A percentile compares a stretch with the other conserved stretches of the same genome.
These are phyloP conservation scores for Lichtheimia ornata DNA, from an alignment of 371 early-diverging fungal species.

Conservation along the genomic window DNA sequence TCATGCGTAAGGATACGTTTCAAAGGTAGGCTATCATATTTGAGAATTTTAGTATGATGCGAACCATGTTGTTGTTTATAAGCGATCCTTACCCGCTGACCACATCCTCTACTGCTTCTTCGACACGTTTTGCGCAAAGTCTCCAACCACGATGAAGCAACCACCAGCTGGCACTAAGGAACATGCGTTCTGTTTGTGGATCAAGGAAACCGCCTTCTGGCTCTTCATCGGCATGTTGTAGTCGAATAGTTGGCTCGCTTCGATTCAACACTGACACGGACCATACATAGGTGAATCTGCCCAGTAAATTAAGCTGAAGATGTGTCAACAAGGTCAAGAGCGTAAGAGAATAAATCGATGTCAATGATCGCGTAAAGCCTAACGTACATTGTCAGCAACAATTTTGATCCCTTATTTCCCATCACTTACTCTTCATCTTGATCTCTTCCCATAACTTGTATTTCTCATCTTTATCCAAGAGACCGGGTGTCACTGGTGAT, in stretches of 20 bases:
- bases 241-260: conserved; percentile 51
- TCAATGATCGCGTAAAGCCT: conserved; percentile 82
- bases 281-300: conserved; percentile 89
- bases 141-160: conserved; percentile 90
- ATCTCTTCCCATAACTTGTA: conserved; percentile 87
- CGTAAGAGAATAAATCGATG: conserved; percentile 80
- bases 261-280: conserved; percentile 69
- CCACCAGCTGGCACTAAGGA: conserved; percentile 90
- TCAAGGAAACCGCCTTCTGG: conserved; percentile 43
- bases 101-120: conserved; percentile 64
- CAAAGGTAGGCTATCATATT: conserved; percentile 26
- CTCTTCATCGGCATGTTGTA: conserved; percentile 45
- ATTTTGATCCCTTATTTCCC: background rate
- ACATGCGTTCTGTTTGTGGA: conserved; percentile 75
- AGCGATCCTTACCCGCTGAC: conserved; percentile 60
- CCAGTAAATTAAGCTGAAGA: conserved; percentile 88
- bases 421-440: conserved; percentile 71
- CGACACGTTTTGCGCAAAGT: conserved; percentile 63
- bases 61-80: background rate
- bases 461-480: conserved; percentile 60
- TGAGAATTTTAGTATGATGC: too few species aligned
- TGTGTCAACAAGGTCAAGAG: conserved; percentile 82
- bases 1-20: conserved; percentile 33
- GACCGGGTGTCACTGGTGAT: conserved; percentile 20
- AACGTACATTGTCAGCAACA: background rate